A percentile compares a stretch with the other conserved stretches of the same genome.
Conservation (phyloP, 345 rosid genomes). For the Bretschneidera sinensis region DNA sequence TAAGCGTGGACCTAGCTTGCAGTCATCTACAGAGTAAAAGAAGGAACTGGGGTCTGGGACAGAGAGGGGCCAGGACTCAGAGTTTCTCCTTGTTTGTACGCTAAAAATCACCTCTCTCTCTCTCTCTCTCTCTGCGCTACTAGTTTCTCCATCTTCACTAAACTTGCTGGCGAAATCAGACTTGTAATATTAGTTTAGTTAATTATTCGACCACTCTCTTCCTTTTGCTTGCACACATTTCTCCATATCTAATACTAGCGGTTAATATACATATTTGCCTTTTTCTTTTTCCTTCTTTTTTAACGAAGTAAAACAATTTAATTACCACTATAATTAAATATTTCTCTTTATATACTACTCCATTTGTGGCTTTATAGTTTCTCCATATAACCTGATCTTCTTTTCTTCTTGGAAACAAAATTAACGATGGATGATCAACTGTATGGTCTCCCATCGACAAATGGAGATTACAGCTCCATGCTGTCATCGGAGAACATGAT, state of each 20-base stretch:
- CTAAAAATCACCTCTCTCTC: conserved; percentile 28
- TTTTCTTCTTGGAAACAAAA: background rate
- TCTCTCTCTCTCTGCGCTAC: background rate
- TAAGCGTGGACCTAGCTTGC: too few species aligned
- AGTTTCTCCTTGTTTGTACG: conserved; percentile 32
- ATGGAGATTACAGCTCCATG: background rate
- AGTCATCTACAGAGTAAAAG: too few species aligned
- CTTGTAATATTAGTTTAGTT: background rate
- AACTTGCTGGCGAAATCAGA: background rate
- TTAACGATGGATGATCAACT: background rate
- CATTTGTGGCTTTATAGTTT: too few species aligned
- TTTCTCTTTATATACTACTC: background rate
- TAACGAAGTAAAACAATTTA: background rate
- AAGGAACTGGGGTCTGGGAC: too few species aligned
- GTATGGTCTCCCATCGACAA: background rate
- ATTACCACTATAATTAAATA: too few species aligned
- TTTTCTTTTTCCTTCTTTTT: too few species aligned
- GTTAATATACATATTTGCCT: background rate
- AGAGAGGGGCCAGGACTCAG: background rate
- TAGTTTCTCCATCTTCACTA: background rate
- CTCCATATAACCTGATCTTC: background rate
- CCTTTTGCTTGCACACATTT: background rate
- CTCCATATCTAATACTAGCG: background rate
- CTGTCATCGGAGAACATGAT: background rate
- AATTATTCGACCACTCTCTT: background rate